A percentile compares a stretch with the other conserved stretches of the same genome.
Conservation (phyloP, 2,329 filamentous ascomycete genomes). For the Fusarium buharicum region DNA sequence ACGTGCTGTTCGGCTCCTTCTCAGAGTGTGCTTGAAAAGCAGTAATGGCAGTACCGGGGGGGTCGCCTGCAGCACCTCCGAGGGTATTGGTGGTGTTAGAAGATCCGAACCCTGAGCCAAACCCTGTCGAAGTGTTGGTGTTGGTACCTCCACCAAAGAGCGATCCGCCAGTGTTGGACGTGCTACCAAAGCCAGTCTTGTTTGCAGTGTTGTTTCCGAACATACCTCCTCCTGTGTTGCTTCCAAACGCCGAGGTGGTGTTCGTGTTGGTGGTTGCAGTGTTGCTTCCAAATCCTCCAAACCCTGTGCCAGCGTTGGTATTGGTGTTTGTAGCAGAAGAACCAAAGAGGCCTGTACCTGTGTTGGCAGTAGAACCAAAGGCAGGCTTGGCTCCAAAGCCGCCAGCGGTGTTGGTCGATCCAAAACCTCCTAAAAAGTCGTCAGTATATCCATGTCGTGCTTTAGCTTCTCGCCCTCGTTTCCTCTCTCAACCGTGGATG, state of each 20-base stretch:
- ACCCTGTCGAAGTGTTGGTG: constrained; percentile 47
- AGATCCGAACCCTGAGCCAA: constrained; percentile 56
- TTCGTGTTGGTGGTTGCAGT: constrained; percentile 49
- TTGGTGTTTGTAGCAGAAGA: constrained; percentile 53
- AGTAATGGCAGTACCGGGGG: constrained; percentile 75
- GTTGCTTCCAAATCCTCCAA: constrained; percentile 55
- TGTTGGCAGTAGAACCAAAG: constrained; percentile 59
- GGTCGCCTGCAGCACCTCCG: constrained; percentile 64
- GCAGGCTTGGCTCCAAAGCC: constrained; percentile 61
- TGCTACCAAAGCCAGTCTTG: constrained; percentile 63
- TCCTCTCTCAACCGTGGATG: constrained; percentile 30
- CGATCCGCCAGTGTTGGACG: constrained; percentile 54
- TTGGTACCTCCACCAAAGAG: constrained; percentile 58
- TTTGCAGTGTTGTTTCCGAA: constrained; percentile 61
- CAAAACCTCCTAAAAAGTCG: constrained; percentile 50
- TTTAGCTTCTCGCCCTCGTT: constrained; percentile 14
- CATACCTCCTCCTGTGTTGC: constrained; percentile 57
- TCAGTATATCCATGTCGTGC: constrained; percentile 35
- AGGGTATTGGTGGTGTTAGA: constrained; percentile 60
- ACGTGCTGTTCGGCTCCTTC: constrained; percentile 72
- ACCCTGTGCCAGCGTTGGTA: constrained; percentile 51
- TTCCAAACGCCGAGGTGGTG: constrained; percentile 54
- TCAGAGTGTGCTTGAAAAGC: constrained; percentile 76
- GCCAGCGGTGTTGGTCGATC: constrained; percentile 48
- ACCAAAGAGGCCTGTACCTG: constrained; percentile 59